These are phyloP conservation scores for Termitomyces bulborhizus DNA, from an alignment of 768 basidiomycete species.

Conservation along the genomic window DNA sequence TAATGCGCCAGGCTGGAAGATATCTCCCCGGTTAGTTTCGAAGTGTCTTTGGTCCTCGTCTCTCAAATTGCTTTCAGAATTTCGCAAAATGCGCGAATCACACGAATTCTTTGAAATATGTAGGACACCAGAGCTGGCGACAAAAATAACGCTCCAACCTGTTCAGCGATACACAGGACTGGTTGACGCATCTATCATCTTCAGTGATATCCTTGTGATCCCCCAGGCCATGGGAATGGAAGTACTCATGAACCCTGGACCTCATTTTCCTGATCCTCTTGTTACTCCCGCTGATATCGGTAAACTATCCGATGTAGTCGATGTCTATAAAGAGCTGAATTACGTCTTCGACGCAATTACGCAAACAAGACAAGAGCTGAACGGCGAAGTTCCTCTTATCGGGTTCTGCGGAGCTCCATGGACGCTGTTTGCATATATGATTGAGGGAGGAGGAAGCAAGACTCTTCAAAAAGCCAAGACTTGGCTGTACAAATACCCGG, in stretches of 20 bases:
- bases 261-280: constrained; percentile 84
- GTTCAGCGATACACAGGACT: constrained; percentile 82
- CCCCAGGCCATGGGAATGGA: constrained; percentile 98
- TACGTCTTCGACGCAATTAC: constrained; percentile 95
- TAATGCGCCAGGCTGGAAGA: constrained; percentile 95
- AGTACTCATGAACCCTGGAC: constrained; percentile 90
- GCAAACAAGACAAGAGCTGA: constrained; percentile 68
- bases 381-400: constrained; percentile 90
- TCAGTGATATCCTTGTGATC: constrained; percentile 96
- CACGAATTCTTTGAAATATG: constrained; percentile 97
- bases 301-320: constrained; percentile 55
- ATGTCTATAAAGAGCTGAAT: constrained; percentile 77
- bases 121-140: constrained; percentile 84
- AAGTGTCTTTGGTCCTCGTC: constrained; percentile 2
- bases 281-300: constrained; percentile 65
- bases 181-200: constrained; percentile 95
- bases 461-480: constrained; percentile 88
- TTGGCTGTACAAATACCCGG: constrained; percentile 90
- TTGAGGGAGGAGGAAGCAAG: constrained; percentile 93
- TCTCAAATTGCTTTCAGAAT: constrained; percentile 49
- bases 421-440: constrained; percentile 98
- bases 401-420: constrained; percentile 98
- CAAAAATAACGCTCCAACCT: constrained; percentile 88
- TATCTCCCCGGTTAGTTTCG: constrained; percentile 79
- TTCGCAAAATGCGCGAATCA: constrained; percentile 74